A percentile compares a stretch with the other conserved stretches of the same genome.
These are phyloP conservation scores for Aspergillus leporis DNA, from an alignment of 495 filamentous ascomycete genomes.

Conservation along the genomic window DNA sequence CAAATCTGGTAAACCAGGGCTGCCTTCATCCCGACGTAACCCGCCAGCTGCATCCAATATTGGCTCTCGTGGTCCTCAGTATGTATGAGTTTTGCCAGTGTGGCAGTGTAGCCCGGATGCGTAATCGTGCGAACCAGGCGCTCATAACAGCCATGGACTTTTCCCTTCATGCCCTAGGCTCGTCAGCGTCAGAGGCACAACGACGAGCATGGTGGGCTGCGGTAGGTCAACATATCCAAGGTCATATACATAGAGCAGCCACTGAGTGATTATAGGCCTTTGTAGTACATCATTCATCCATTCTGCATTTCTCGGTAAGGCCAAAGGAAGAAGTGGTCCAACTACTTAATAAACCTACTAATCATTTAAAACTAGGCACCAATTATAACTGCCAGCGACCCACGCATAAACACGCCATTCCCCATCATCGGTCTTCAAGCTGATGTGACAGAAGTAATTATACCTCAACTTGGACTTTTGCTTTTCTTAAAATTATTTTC, in stretches of 20 bases:
- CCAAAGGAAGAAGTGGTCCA: background rate
- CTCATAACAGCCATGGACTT: constrained; percentile 45
- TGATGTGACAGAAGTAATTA: background rate
- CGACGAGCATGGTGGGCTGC: constrained; percentile 54
- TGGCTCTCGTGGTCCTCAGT: constrained; percentile 47
- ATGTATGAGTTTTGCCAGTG: constrained; percentile 53
- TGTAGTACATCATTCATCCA: background rate
- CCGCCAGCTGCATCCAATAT: constrained; percentile 24
- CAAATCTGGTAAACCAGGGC: constrained; percentile 32
- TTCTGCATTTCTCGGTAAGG: background rate
- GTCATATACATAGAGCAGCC: too few relatives aligned
- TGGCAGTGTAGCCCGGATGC: constrained; percentile 52
- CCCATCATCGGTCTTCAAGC: constrained; percentile 26
- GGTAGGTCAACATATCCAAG: too few relatives aligned
- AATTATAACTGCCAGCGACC: constrained; percentile 41
- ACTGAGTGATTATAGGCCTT: background rate
- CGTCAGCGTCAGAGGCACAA: constrained; percentile 38
- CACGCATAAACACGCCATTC: constrained; percentile 45
- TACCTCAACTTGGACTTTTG: too few relatives aligned
- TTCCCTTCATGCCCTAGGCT: constrained; percentile 34
- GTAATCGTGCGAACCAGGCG: constrained; percentile 46
- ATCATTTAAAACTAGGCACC: constrained; percentile 30
- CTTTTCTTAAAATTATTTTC: too few relatives aligned
- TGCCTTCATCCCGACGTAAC: background rate
- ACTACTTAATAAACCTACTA: background rate